phyloP scores from a whole-genome alignment of 345 rosid species.

The Eutrema yunnanense region DNA sequence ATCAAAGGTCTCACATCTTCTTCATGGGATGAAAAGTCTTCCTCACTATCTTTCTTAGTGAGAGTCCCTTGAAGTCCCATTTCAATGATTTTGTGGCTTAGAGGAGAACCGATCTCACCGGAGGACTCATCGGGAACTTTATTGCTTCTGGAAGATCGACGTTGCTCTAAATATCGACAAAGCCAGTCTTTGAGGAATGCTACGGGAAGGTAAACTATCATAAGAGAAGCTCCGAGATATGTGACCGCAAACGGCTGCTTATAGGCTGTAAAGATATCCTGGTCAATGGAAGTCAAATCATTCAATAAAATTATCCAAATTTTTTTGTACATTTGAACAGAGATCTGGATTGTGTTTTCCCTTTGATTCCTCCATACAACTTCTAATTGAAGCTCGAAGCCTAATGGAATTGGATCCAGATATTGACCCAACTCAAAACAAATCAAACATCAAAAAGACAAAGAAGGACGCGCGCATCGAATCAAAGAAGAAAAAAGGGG shows the following conservation, averaged over 20 bases:
- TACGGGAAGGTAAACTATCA: conserved; percentile 95
- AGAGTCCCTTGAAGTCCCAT: conserved; percentile 71
- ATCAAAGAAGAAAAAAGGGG: neutral
- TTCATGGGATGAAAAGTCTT: conserved; percentile 44
- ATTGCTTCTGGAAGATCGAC: conserved; percentile 42
- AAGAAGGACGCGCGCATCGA: neutral
- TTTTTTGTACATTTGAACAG: neutral
- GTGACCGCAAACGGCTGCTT: conserved; percentile 99
- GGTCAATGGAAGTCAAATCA: conserved; percentile 23
- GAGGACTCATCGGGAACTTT: conserved; percentile 48
- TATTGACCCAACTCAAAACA: neutral
- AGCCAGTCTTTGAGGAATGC: conserved; percentile 89
- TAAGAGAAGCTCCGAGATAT: conserved; percentile 95
- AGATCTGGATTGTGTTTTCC: conserved; percentile 7
- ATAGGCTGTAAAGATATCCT: conserved; percentile 88
- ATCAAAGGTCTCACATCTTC: conserved; percentile 78
- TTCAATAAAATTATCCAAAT: neutral
- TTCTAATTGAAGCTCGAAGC: neutral
- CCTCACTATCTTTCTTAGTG: conserved; percentile 70
- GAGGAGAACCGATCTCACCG: conserved; percentile 51
- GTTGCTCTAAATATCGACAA: conserved; percentile 42
- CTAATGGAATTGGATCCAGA: conserved; percentile 3
- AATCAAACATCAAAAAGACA: neutral
- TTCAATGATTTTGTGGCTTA: conserved; percentile 52
- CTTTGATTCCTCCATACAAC: neutral